Conservation (phyloP, 2,329 filamentous ascomycete genomes). For the Trichophyton benhamiae region DNA sequence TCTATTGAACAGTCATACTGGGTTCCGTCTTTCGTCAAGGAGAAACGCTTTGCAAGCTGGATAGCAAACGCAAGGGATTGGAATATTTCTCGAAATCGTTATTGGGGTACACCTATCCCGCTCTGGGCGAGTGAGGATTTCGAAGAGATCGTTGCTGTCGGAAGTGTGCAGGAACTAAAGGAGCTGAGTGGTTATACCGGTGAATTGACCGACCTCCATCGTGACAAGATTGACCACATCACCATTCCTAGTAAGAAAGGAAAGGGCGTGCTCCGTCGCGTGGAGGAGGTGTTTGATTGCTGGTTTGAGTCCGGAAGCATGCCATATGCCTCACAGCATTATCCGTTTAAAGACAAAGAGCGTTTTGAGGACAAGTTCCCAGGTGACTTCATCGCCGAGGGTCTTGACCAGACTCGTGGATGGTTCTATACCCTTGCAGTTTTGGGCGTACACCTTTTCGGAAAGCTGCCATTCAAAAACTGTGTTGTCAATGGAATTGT, state of each 20-base stretch:
- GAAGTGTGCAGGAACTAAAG: conserved; percentile 72
- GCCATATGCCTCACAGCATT: conserved; percentile 85
- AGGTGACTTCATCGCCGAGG: conserved; percentile 88
- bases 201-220: conserved; percentile 73
- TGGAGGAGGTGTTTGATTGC: conserved; percentile 88
- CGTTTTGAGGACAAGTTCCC: conserved; percentile 72
- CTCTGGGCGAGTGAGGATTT: conserved; percentile 84
- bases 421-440: conserved; percentile 96
- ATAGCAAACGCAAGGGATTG: conserved; percentile 83
- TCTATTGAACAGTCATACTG: conserved; percentile 84
- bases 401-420: conserved; percentile 82
- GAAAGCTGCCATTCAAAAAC: conserved; percentile 78
- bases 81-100: conserved; percentile 88
- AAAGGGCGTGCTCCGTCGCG: conserved; percentile 66
- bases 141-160: conserved; percentile 75
- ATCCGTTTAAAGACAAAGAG: conserved; percentile 80
- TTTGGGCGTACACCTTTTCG: conserved; percentile 76
- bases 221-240: conserved; percentile 86
- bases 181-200: conserved; percentile 75
- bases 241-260: conserved; percentile 85
- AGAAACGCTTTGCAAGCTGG: conserved; percentile 83
- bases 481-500: conserved; percentile 95
- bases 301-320: conserved; percentile 96
- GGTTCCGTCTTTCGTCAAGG: conserved; percentile 84
- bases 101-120: conserved; percentile 89